Conservation (phyloP, 176 grass and related monocot species). For the Puccinellia tenuiflora region DNA sequence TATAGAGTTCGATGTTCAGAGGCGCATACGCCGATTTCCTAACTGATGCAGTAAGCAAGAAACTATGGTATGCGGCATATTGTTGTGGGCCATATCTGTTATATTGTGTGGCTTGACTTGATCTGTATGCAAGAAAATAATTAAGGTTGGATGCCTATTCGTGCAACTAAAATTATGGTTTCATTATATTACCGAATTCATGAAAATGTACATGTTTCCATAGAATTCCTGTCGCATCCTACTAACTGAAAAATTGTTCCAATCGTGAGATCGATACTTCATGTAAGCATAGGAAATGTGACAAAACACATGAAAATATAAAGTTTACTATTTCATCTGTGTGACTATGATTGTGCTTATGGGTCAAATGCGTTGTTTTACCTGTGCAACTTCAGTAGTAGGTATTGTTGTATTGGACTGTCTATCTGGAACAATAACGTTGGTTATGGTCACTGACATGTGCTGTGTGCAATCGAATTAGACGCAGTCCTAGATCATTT, state of each 20-base stretch:
- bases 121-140: not conserved
- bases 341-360: conserved; percentile 1
- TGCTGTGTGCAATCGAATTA: conserved; percentile 14
- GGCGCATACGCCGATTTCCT: conserved; percentile 34
- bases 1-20: conserved; percentile 81
- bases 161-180: not conserved
- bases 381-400: not conserved
- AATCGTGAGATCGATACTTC: not conserved
- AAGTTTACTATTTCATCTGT: not conserved
- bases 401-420: not conserved
- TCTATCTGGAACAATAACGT: not conserved
- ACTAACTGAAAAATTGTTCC: not conserved
- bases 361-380: not conserved
- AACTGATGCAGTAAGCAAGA: conserved; percentile 27
- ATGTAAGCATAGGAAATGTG: not conserved
- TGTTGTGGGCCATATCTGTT: not conserved
- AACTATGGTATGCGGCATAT: not conserved
- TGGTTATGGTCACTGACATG: not conserved
- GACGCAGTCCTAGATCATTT: not conserved
- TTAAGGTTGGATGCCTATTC: not conserved
- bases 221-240: not conserved
- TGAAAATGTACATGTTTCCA: not conserved
- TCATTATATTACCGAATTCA: not conserved
- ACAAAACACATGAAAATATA: not conserved
- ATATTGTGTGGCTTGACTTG: not conserved